These are phyloP conservation scores for Zygotorulaspora sp. DNA, from an alignment of 805 yeast genomes.

Conservation along the genomic window DNA sequence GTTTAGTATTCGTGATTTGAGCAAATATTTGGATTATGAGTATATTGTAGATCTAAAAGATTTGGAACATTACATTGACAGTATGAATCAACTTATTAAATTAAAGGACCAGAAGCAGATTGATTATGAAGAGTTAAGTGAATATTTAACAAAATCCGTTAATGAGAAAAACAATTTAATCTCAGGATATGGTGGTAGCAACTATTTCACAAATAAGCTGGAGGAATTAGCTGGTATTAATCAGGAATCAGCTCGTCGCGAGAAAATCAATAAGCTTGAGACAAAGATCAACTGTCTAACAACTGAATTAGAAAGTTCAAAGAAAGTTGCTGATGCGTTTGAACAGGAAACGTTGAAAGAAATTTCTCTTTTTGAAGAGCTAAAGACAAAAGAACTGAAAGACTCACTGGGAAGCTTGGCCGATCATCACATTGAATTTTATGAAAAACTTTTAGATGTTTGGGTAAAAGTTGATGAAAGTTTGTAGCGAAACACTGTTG, in stretches of 20 bases:
- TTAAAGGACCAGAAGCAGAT: conserved; percentile 86
- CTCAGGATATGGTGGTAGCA: conserved; percentile 49
- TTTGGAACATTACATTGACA: conserved; percentile 71
- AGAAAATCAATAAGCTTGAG: conserved; percentile 48
- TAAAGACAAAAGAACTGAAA: conserved; percentile 74
- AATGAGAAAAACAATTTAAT: conserved; percentile 55
- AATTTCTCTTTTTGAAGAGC: conserved; percentile 65
- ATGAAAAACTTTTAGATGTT: conserved; percentile 58
- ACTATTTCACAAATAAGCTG: conserved; percentile 51
- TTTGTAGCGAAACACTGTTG: conserved; percentile 14
- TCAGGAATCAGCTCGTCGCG: conserved; percentile 51
- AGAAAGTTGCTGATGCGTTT: conserved; percentile 47
- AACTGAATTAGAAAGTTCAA: conserved; percentile 49
- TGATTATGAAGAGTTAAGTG: conserved; percentile 81
- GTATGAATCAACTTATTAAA: conserved; percentile 65
- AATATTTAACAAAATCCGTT: conserved; percentile 67
- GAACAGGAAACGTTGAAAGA: conserved; percentile 56
- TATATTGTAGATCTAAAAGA: conserved; percentile 81
- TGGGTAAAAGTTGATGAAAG: conserved; percentile 59
- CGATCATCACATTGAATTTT: conserved; percentile 70
- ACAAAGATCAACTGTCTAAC: conserved; percentile 45
- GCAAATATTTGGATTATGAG: conserved; percentile 62
- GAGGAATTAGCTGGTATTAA: conserved; percentile 62
- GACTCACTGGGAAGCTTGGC: conserved; percentile 67
- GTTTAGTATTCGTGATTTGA: conserved; percentile 41